Evolutionary conservation across 202 grass and related monocot genomes (phyloP).

Genomic region (Miscanthus sacchariflorus): DNA sequence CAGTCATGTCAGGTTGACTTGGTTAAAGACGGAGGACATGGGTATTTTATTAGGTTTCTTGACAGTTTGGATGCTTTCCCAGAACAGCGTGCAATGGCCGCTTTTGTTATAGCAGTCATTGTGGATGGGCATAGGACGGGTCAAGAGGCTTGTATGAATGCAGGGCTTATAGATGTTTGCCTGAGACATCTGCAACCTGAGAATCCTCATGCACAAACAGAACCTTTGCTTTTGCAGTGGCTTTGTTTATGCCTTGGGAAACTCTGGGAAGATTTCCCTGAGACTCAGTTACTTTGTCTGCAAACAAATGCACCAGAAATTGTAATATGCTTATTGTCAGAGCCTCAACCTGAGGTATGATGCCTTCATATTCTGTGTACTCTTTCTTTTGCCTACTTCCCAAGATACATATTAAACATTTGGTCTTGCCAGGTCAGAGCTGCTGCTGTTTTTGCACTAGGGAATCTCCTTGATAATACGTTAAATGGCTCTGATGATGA

Average conservation of each 20-base stretch:
- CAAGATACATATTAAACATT: slow-evolving; percentile 41
- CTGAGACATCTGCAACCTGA: slow-evolving; percentile 80
- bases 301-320: slow-evolving; percentile 70
- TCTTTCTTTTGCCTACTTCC: slow-evolving; percentile 36
- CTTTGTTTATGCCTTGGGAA: slow-evolving; percentile 98
- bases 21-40: slow-evolving; percentile 96
- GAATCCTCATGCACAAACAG: slow-evolving; percentile 68
- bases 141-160: slow-evolving; percentile 86
- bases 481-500: slow-evolving; percentile 69
- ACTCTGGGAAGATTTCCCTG: slow-evolving; percentile 96
- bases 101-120: slow-evolving; percentile 95
- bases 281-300: slow-evolving; percentile 74
- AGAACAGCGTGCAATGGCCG: slow-evolving; percentile 96
- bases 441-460: slow-evolving; percentile 94
- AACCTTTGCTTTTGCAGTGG: slow-evolving; percentile 97
- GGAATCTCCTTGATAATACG: slow-evolving; percentile 76
- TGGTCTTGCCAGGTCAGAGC: slow-evolving; percentile 89
- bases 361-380: slow-evolving; percentile 28
- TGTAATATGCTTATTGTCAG: slow-evolving; percentile 62
- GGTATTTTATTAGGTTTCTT: slow-evolving; percentile 96
- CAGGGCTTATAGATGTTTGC: slow-evolving; percentile 87
- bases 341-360: slow-evolving; percentile 92
- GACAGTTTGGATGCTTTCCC: slow-evolving; percentile 94
- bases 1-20: slow-evolving; percentile 98
- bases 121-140: slow-evolving; percentile 87